A percentile compares a stretch with the other conserved stretches of the same genome.
phyloP scores from a whole-genome alignment of 768 basidiomycete species.

The Lactarius psammicola region DNA sequence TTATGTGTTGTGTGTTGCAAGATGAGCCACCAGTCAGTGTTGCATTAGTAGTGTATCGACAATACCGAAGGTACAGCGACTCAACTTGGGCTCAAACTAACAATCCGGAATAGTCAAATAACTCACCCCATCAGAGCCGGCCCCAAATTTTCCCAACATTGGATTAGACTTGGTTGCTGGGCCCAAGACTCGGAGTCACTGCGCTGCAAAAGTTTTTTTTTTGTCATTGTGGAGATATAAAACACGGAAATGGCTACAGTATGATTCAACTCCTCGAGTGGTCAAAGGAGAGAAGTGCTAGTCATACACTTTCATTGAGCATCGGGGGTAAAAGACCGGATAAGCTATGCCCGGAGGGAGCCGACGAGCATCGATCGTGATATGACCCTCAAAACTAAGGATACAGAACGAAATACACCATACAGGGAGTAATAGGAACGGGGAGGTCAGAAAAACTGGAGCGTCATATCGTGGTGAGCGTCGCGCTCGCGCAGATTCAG shows the following conservation, averaged over 20 bases:
- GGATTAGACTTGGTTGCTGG: no score
- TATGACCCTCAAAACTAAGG: slow-evolving; percentile 12
- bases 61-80: no score
- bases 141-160: no score
- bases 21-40: no score
- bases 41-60: no score
- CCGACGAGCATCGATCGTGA: slow-evolving; percentile 8
- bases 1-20: no score
- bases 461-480: slow-evolving; percentile 13
- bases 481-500: slow-evolving; percentile 36
- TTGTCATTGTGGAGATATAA: neutral
- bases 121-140: no score
- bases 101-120: no score
- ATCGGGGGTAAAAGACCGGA: slow-evolving; percentile 10
- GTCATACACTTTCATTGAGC: slow-evolving; percentile 12
- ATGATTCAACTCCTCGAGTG: slow-evolving; percentile 3
- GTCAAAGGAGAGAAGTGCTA: neutral
- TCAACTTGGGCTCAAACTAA: no score
- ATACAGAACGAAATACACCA: slow-evolving; percentile 5
- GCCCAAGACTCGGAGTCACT: neutral
- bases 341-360: slow-evolving; percentile 9
- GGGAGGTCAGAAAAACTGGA: slow-evolving; percentile 24
- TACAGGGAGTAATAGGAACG: neutral
- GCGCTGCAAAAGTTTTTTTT: neutral
- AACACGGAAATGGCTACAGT: neutral